Evolutionary conservation across 148 eudicot genomes (phyloP).

Genomic region (Selenicereus undatus): DNA sequence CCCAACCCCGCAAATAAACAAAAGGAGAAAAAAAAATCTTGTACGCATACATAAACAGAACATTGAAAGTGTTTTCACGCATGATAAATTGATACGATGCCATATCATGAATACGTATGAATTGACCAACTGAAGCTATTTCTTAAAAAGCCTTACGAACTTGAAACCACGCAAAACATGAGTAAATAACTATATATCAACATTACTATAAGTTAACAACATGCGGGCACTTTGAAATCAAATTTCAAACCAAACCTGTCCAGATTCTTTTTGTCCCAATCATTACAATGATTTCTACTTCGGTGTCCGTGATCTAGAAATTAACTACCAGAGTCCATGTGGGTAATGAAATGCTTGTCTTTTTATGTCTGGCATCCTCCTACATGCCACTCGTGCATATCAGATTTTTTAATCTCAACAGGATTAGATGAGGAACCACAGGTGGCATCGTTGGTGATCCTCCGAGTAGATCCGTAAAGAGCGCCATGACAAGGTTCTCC

Average conservation of each 20-base stretch:
- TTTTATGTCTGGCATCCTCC: background rate
- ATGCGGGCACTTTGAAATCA: background rate
- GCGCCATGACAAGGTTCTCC: background rate
- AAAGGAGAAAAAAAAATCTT: too few relatives aligned
- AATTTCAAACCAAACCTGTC: background rate
- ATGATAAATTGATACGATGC: background rate
- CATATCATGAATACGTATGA: background rate
- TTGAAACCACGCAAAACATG: background rate
- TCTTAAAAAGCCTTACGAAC: background rate
- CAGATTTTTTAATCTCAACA: background rate
- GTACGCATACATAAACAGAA: too few relatives aligned
- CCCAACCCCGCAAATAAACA: too few relatives aligned
- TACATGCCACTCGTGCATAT: conserved; percentile 16
- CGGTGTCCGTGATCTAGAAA: background rate
- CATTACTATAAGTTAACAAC: background rate
- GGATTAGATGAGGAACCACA: conserved; percentile 6
- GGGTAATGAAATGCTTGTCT: background rate
- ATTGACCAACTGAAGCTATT: background rate
- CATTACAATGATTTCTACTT: background rate
- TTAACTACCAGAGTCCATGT: background rate
- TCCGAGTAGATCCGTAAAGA: background rate
- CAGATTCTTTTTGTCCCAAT: background rate
- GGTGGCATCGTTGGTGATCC: conserved; percentile 2
- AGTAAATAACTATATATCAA: too few relatives aligned
- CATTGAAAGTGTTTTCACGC: background rate